Evolutionary conservation across 495 filamentous ascomycete species (phyloP).

Genomic region (Penicillium crystallinum): DNA sequence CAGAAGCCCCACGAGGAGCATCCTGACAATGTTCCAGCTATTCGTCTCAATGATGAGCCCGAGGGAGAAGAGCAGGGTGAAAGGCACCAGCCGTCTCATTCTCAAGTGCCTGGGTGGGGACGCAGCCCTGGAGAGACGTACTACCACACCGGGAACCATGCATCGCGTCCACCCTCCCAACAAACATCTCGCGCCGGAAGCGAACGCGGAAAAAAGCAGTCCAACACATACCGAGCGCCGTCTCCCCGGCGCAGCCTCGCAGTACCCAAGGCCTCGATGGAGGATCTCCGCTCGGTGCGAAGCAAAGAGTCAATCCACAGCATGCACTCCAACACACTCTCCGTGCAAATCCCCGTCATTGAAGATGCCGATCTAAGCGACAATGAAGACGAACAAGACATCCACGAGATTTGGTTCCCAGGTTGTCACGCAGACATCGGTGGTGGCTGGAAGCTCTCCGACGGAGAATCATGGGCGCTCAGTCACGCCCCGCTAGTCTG

Average conservation of each 20-base stretch:
- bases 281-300: constrained; percentile 33
- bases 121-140: constrained; percentile 27
- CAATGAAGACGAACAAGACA: constrained; percentile 63
- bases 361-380: constrained; percentile 53
- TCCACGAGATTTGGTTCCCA: constrained; percentile 81
- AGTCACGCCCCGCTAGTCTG: constrained; percentile 75
- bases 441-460: constrained; percentile 68
- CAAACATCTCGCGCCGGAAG: constrained; percentile 15
- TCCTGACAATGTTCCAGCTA: constrained; percentile 25
- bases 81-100: not conserved
- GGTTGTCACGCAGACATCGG: constrained; percentile 81
- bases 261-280: constrained; percentile 27
- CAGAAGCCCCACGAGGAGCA: constrained; percentile 12
- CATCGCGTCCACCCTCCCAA: constrained; percentile 9
- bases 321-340: constrained; percentile 31
- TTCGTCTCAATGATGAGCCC: constrained; percentile 25
- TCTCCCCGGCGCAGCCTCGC: constrained; percentile 31
- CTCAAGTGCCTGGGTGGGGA: constrained; percentile 14
- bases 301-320: constrained; percentile 16
- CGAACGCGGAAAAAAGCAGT: constrained; percentile 1
- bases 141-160: constrained; percentile 27
- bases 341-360: constrained; percentile 34
- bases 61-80: constrained; percentile 7
- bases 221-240: constrained; percentile 40
- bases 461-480: constrained; percentile 53